Percentiles rank a stretch among this genome's conserved stretches.
Conservation (phyloP, 1,284 basidiomycete genomes). For the Leccinum subspadiceum region DNA sequence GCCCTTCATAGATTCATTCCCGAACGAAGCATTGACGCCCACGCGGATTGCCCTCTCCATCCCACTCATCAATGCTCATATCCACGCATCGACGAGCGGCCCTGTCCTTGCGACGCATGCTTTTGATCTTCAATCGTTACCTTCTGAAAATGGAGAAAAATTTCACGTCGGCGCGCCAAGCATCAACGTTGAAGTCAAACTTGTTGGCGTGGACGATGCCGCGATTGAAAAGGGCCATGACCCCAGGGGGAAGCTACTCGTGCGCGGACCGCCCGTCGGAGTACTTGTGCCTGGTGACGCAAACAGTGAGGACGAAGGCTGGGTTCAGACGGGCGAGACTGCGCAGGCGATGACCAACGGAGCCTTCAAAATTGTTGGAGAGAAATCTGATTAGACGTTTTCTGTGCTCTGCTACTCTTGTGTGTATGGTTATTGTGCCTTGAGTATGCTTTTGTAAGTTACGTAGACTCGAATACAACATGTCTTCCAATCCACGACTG, state of each 20-base stretch:
- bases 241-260: conserved; percentile 47
- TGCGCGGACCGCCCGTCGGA: conserved; percentile 58
- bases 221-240: conserved; percentile 60
- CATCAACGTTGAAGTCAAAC: conserved; percentile 72
- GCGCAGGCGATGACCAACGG: conserved; percentile 61
- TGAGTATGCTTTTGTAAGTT: neutral
- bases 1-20: conserved; percentile 36
- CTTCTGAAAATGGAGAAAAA: conserved; percentile 33
- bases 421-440: neutral
- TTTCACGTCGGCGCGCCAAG: conserved; percentile 72
- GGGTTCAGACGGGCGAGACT: conserved; percentile 47
- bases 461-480: neutral
- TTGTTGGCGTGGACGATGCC: conserved; percentile 60
- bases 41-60: conserved; percentile 69
- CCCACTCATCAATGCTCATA: conserved; percentile 61
- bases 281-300: conserved; percentile 42
- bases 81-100: conserved; percentile 59
- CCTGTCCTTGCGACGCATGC: conserved; percentile 74
- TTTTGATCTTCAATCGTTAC: conserved; percentile 72
- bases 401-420: neutral
- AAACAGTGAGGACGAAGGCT: conserved; percentile 37
- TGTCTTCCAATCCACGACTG: conserved; percentile 2
- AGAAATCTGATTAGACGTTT: conserved; percentile 7
- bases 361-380: conserved; percentile 46
- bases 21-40: conserved; percentile 47